Evolutionary conservation across 1,284 basidiomycete genomes (phyloP), one percentile per base, ranked within the genome.

Genomic region (Heterobasidion occidentale): DNA sequence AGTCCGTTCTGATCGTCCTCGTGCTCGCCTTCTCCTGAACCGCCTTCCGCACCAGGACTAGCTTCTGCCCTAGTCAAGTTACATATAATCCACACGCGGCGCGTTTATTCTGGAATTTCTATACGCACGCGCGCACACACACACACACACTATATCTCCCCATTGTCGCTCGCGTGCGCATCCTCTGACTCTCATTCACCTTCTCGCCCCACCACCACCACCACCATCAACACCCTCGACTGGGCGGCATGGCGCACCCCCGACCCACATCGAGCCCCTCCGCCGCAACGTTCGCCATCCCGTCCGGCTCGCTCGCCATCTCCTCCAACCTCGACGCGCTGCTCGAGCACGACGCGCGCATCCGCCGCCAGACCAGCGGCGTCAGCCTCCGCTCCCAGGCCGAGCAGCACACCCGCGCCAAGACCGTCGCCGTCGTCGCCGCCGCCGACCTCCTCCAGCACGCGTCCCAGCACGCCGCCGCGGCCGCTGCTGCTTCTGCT

Each of bases 271-370:
- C 38, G 12, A 42, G 12, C 12, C 38, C 38, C n/a, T 42, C 38
- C 12, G n/a, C 38, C n/a, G 11, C 38, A 4, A 42, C 38, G 12
- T n/a, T 12, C 38, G 12, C 38, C n/a, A 11, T 33, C 9, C 27
- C 46, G 8, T 34, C 58, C 20, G 52, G 19, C 36, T 56, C 59
- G 45, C 67, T 84, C 53, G 68, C 75, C 19, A 86, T 86, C 58
- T 83, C 81, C 2, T 76, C 79, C 1, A 77, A 86, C 65, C 76
- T 85, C 50, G 77, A 83, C 60, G 84, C 84, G 9, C 65, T 86
- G 9, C 71, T 86, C 56, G 77, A 83, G 63, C 78, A 81, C 60
- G 83, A 84, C 57, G 80, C 83, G 56, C 72, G 73, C 55, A 55
- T 56, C 35, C 63, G 60, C 53, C 48, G 53, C 36, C 38, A 36